These are phyloP conservation scores for Sporothrix variecibatus DNA, from an alignment of 2,329 filamentous ascomycete species.

Conservation along the genomic window DNA sequence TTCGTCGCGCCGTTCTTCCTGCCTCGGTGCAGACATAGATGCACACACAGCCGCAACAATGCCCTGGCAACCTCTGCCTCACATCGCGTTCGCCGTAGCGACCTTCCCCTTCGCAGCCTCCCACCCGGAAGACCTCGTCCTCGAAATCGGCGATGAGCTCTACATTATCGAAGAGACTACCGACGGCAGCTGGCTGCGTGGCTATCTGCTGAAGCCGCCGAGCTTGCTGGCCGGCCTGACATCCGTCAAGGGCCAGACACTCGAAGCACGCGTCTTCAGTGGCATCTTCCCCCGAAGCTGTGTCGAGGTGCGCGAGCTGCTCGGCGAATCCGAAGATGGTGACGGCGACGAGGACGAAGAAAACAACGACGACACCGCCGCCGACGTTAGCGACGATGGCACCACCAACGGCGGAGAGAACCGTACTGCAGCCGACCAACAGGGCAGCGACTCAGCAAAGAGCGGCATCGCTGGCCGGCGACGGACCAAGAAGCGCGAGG, in stretches of 20 bases:
- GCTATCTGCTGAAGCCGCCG: constrained; percentile 92
- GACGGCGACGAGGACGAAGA: constrained; percentile 49
- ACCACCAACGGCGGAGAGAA: background rate
- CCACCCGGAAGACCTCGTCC: constrained; percentile 84
- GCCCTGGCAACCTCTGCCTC: constrained; percentile 96
- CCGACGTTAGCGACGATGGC: constrained; percentile 39
- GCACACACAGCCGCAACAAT: constrained; percentile 52
- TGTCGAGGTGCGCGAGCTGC: constrained; percentile 89
- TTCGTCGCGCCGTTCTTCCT: background rate
- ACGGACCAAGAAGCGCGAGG: constrained; percentile 37
- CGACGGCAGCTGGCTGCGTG: constrained; percentile 88
- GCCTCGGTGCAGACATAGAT: constrained; percentile 17
- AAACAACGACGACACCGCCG: constrained; percentile 39
- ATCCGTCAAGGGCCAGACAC: constrained; percentile 84
- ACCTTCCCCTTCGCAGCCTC: constrained; percentile 90
- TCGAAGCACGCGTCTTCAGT: constrained; percentile 96
- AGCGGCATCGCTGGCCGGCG: constrained; percentile 50
- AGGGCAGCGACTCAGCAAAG: constrained; percentile 55
- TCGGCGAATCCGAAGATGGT: constrained; percentile 69
- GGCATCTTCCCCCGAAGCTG: constrained; percentile 95
- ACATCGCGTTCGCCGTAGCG: constrained; percentile 97
- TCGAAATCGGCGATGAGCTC: constrained; percentile 96
- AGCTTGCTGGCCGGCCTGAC: constrained; percentile 90
- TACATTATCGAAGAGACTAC: constrained; percentile 98
- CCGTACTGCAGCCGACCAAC: constrained; percentile 35